Base-by-base conservation (phyloP, 2,329 filamentous ascomycete species). In the Alternaria angustiovoidea region DNA sequence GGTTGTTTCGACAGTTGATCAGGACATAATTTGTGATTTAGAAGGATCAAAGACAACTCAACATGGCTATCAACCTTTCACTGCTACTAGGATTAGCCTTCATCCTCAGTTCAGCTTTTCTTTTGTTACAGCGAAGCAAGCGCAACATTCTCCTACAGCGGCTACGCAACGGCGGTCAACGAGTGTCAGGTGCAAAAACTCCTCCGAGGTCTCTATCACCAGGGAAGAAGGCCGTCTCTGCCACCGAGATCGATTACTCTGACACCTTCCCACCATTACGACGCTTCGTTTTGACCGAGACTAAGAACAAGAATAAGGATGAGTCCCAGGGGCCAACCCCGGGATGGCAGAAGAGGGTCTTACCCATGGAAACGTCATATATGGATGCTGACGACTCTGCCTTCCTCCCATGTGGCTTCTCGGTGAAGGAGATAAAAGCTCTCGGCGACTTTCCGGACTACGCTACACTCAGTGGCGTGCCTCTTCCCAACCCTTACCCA, bases 401-500 rank as follows among this genome's bases (percentile, higher is more conserved):
- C 26, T 89, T 85, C 71, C 88, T 87, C 2, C 87, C 87, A 1
- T 92, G 86, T 42, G 91, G 89, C 1, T 90, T 94, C 69, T 89
- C 90, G 0, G 82, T 89, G 0, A 83, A 84, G 2, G 91, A 96
- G 57, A 84, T 96, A 63, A 85, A 85, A 55, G 84, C 84, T 0
- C 79, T 96, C 2, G 92, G 92, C 0, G 84, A 91, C 66, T 96
- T 96, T 58, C 92, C 92, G 0, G 88, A 94, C 73, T 96, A 96
- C 75, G 86, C 91, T 6, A 80, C 83, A 2, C 80, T 96, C 11
- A 92, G 89, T 49, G 92, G 90, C 6, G 89, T 96, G 5, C 90
- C 91, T 1, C 79, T 90, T 47, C 93, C 93, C 0, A 65, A 81
- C 8, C 83, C 90, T 0, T 89, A 91, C 57, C 69, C 75, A 1